A percentile compares a stretch with the other conserved stretches of the same genome.
Evolutionary conservation across 331 rosid species (phyloP).

Genomic region (Saraca asoca): DNA sequence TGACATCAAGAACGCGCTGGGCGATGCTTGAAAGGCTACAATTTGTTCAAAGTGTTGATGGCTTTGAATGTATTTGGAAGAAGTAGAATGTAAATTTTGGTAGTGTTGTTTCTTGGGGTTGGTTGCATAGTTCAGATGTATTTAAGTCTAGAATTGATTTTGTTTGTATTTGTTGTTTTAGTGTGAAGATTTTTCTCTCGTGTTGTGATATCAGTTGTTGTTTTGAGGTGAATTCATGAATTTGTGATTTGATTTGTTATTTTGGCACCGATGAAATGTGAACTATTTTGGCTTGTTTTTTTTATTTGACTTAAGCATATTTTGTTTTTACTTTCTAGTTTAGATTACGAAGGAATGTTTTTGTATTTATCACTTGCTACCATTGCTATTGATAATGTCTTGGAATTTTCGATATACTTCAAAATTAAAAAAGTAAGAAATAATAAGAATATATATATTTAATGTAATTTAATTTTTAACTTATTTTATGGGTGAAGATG

Average conservation of each 20-base stretch:
- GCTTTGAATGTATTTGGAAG: constrained; percentile 26
- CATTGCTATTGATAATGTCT: too few relatives aligned
- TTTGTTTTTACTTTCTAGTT: too few relatives aligned
- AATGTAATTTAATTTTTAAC: too few relatives aligned
- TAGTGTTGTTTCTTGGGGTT: constrained; percentile 12
- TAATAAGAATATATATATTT: too few relatives aligned
- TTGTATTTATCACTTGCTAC: too few relatives aligned
- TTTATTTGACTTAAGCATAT: too few relatives aligned
- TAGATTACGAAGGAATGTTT: too few relatives aligned
- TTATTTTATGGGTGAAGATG: too few relatives aligned
- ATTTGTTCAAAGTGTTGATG: constrained; percentile 19
- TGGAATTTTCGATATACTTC: too few relatives aligned
- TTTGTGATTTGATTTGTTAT: not conserved
- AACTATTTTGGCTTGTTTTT: not conserved
- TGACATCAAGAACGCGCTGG: constrained; percentile 81
- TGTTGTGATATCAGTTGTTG: too few relatives aligned
- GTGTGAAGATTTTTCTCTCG: constrained; percentile 14
- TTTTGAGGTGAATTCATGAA: too few relatives aligned
- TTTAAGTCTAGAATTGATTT: constrained; percentile 7
- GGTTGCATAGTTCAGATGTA: constrained; percentile 4
- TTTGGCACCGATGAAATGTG: constrained; percentile 14
- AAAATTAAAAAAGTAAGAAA: too few relatives aligned
- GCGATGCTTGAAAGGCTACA: constrained; percentile 47
- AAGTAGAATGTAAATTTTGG: constrained; percentile 37
- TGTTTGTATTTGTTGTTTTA: constrained; percentile 11